Base-by-base conservation (phyloP, 805 yeast genomes). In the Kregervanrija pseudodelftensis region DNA sequence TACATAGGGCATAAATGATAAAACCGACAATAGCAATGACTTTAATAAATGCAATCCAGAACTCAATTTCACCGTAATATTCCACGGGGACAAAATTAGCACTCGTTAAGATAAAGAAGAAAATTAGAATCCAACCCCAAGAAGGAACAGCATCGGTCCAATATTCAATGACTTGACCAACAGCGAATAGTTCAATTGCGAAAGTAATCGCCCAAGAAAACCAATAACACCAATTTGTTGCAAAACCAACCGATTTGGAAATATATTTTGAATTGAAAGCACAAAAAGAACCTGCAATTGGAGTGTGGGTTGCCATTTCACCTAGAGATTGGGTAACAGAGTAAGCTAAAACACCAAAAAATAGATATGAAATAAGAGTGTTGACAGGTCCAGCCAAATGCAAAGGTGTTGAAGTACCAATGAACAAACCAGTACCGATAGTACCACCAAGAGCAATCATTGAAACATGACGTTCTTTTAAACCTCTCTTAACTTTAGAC, bases 361-460 rank as follows among this genome's bases (percentile, higher is more conserved):
- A 80, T 13, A 78, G 40, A 54, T 78, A 84, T 2, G 86, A 74
- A 40, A 84, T 77, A 28, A 84, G 63, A 4, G 85, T 67, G 42
- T 77, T 76, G 10, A 78, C 89, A 1, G 90, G 90, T 16, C 91
- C 91, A 12, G 85, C 80, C 31, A 66, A 56, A 3, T 63, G 53
- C 30, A 83, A 57, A 2, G 85, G 79, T 3, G 72, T 57, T 5
- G 80, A 70, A 36, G 82, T 74, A 58, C 85, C 80, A 40, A 84
- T 77, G 68, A 83, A 81, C 36, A 83, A 68, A 60, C 90, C 90
- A 3, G 89, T 82, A 55, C 90, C 90, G 49, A 84, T 82, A 32
- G 89, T 80, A 49, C 89, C 90, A 49, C 90, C 91, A 15, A 83
- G 68, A 39, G 89, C 87, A 53, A 83, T 77, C 88, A 83, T 82